phyloP scores from a whole-genome alignment of 257 asterid genomes.

The Solanum chiquidenum region DNA sequence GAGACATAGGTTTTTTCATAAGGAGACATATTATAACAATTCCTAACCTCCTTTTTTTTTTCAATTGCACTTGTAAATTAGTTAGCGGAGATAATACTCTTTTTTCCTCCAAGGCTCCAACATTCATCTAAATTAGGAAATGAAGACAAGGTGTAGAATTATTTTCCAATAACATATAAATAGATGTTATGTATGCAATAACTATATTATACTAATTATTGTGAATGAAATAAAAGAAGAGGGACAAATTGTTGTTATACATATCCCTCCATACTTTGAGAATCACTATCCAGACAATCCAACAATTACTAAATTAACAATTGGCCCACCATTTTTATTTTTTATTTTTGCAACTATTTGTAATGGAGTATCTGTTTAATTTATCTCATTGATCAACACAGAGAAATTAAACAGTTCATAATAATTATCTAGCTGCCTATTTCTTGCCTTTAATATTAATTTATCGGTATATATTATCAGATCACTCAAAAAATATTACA shows the following conservation, averaged over 20 bases:
- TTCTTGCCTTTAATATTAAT: neutral
- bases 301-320: slow-evolving; percentile 2
- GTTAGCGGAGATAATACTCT: slow-evolving; percentile 11
- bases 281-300: slow-evolving; percentile 17
- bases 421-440: slow-evolving; percentile 2
- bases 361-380: slow-evolving; percentile 14
- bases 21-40: slow-evolving; percentile 28
- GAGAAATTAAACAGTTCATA: slow-evolving; percentile 9
- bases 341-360: slow-evolving; percentile 11
- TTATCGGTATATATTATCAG: neutral
- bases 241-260: neutral
- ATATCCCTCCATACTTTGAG: neutral
- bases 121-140: neutral
- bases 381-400: slow-evolving; percentile 10
- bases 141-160: neutral
- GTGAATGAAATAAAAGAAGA: neutral
- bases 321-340: slow-evolving; percentile 27
- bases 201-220: neutral
- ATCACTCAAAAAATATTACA: neutral
- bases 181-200: neutral
- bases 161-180: neutral
- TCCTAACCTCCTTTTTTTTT: slow-evolving; percentile 7
- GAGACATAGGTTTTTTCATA: neutral
- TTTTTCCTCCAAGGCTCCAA: neutral
- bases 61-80: slow-evolving; percentile 8